These are phyloP conservation scores for Alternaria arborescens DNA, from an alignment of 2,329 filamentous ascomycete species.

Conservation along the genomic window DNA sequence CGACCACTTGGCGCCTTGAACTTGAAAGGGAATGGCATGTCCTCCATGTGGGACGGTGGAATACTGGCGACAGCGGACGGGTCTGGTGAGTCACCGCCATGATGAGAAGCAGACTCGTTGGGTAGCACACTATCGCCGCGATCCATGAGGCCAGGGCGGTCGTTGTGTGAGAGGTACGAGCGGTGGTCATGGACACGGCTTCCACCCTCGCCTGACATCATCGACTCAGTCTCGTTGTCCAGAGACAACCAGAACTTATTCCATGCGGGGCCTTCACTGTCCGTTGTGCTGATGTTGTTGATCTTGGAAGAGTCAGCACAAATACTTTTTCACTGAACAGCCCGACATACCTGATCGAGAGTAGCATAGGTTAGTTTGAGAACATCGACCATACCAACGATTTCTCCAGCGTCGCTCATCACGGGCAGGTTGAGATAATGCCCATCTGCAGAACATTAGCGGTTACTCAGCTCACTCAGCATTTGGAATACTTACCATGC, in stretches of 20 bases:
- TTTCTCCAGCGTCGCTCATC: slow-evolving; percentile 97
- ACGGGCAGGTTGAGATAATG: slow-evolving; percentile 98
- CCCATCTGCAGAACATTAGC: slow-evolving; percentile 70
- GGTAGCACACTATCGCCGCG: slow-evolving; percentile 86
- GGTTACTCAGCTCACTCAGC: not conserved
- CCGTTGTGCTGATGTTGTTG: slow-evolving; percentile 89
- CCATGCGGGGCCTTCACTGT: slow-evolving; percentile 96
- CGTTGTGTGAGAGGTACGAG: slow-evolving; percentile 83
- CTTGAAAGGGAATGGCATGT: slow-evolving; percentile 93
- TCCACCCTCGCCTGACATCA: slow-evolving; percentile 90
- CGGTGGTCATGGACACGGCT: slow-evolving; percentile 73
- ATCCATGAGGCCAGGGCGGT: slow-evolving; percentile 66
- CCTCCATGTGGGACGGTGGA: slow-evolving; percentile 63
- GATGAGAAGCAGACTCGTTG: slow-evolving; percentile 92
- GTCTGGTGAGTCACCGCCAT: slow-evolving; percentile 78
- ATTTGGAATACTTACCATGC: slow-evolving; percentile 75
- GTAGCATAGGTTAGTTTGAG: slow-evolving; percentile 98
- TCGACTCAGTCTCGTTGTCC: slow-evolving; percentile 92
- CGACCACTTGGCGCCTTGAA: slow-evolving; percentile 97
- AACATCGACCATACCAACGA: slow-evolving; percentile 99
- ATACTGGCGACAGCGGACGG: slow-evolving; percentile 70
- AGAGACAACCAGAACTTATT: slow-evolving; percentile 99
- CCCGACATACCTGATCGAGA: slow-evolving; percentile 80
- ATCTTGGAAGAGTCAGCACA: slow-evolving; percentile 57
- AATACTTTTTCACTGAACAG: not conserved